phyloP scores from a whole-genome alignment of 2,329 filamentous ascomycete genomes.

The Magnaporthiopsis poae region DNA sequence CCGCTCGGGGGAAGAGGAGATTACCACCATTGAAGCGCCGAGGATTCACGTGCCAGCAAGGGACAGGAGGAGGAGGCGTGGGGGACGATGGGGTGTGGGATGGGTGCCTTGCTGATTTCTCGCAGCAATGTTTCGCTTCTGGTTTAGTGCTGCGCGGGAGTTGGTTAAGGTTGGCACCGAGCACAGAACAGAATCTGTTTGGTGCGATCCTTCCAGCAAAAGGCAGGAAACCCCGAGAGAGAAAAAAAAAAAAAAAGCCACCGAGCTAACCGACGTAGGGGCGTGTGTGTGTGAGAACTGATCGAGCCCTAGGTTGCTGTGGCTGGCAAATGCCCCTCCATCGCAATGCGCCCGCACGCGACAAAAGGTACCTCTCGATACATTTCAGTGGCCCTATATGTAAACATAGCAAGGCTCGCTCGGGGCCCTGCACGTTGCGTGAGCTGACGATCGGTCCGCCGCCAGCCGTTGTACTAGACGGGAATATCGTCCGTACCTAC shows the following conservation, averaged over 20 bases:
- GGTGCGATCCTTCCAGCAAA: background rate
- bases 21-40: background rate
- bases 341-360: too few species aligned
- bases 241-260: constrained; percentile 2
- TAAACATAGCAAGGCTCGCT: too few species aligned
- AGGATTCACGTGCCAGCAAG: constrained; percentile 2
- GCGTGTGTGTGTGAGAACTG: background rate
- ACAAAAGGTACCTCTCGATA: too few species aligned
- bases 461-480: too few species aligned
- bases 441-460: too few species aligned
- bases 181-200: background rate
- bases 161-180: background rate
- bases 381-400: too few species aligned
- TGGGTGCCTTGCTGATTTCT: background rate
- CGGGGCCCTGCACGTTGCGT: too few species aligned
- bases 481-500: too few species aligned
- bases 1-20: background rate
- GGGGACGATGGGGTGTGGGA: background rate
- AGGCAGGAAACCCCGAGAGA: background rate
- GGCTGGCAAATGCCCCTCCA: too few species aligned
- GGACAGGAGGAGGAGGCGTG: too few species aligned
- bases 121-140: background rate
- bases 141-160: background rate
- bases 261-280: background rate
- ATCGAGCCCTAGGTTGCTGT: too few species aligned